These are phyloP conservation scores for Mrakia blollopis DNA, from an alignment of 768 basidiomycete species.

Conservation along the genomic window DNA sequence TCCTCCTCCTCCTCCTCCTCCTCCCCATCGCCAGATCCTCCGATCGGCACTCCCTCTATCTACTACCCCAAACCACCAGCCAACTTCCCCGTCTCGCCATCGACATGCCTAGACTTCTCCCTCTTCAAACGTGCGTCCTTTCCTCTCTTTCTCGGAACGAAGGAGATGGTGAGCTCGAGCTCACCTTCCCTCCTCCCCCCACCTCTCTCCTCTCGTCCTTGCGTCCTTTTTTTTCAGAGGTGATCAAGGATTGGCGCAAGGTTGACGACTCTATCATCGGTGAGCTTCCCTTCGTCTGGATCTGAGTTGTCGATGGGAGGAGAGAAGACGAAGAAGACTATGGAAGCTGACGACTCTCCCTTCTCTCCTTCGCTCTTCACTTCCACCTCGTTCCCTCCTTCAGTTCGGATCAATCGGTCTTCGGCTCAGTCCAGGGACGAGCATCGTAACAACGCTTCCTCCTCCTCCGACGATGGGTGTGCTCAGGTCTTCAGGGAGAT, in stretches of 20 bases:
- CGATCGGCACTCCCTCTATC: constrained; percentile 21
- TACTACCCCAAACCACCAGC: constrained; percentile 29
- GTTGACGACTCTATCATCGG: constrained; percentile 25
- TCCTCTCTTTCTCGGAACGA: background rate
- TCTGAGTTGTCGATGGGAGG: background rate
- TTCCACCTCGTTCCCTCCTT: background rate
- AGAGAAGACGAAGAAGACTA: background rate
- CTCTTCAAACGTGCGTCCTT: constrained; percentile 29
- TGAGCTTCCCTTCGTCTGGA: background rate
- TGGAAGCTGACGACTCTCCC: background rate
- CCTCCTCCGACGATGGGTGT: constrained; percentile 21
- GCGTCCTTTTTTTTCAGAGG: constrained; percentile 1
- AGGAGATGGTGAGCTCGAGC: background rate
- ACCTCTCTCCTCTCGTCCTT: background rate
- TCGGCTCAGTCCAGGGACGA: constrained; percentile 28
- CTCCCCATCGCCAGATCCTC: background rate
- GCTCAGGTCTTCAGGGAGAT: constrained; percentile 27
- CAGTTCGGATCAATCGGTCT: constrained; percentile 29
- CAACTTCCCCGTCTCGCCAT: constrained; percentile 16
- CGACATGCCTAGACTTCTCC: constrained; percentile 28
- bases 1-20: constrained; percentile 8
- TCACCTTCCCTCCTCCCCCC: background rate
- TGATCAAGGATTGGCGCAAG: constrained; percentile 30
- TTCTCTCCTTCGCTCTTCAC: background rate
- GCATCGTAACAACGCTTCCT: background rate